Percentiles rank a stretch among this genome's conserved stretches.
These are phyloP conservation scores for Amanita jacksonii DNA, from an alignment of 768 basidiomycete species.

Conservation along the genomic window DNA sequence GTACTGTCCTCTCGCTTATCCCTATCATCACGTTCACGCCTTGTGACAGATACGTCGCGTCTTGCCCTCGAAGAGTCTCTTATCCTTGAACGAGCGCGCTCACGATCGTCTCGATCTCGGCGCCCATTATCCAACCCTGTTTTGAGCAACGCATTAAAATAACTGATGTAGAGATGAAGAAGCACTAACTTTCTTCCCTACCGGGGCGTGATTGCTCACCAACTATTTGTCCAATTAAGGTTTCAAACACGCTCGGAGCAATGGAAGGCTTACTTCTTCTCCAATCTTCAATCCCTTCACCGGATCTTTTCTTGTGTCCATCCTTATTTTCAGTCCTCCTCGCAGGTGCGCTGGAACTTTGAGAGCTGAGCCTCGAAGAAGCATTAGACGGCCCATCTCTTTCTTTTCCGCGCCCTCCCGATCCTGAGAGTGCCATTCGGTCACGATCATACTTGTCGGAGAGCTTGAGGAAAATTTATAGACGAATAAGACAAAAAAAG, in stretches of 20 bases:
- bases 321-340: conserved; percentile 56
- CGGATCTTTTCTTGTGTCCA: conserved; percentile 52
- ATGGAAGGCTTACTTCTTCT: conserved; percentile 55
- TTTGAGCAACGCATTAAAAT: not conserved
- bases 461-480: conserved; percentile 38
- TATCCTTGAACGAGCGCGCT: conserved; percentile 52
- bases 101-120: conserved; percentile 54
- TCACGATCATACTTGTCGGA: conserved; percentile 86
- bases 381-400: conserved; percentile 57
- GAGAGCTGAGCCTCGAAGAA: conserved; percentile 30
- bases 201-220: conserved; percentile 39
- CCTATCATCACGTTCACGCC: conserved; percentile 32
- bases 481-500: conserved; percentile 6
- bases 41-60: conserved; percentile 46
- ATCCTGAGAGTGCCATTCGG: conserved; percentile 48
- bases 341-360: conserved; percentile 27
- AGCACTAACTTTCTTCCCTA: conserved; percentile 53
- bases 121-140: conserved; percentile 42
- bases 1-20: conserved; percentile 21
- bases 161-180: not conserved
- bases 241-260: conserved; percentile 2
- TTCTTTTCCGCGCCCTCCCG: conserved; percentile 51
- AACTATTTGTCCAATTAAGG: conserved; percentile 22
- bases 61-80: conserved; percentile 55
- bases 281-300: conserved; percentile 78